Evolutionary conservation across 306 rosid genomes (phyloP).

Genomic region (Delonix regia): DNA sequence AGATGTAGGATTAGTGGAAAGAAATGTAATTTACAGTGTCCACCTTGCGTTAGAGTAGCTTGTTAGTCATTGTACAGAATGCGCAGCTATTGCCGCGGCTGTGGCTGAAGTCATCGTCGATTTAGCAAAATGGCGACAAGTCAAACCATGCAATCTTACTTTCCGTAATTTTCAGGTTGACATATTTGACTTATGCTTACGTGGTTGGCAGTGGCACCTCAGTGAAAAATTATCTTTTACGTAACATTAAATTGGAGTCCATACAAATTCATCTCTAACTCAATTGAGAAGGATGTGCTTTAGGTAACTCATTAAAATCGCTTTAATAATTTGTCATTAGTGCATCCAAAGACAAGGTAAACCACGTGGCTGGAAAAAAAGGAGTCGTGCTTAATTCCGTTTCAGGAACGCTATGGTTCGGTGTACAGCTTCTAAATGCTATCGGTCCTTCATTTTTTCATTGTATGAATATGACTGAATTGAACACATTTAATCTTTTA

Average conservation of each 20-base stretch:
- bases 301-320: no score
- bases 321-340: no score
- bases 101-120: not conserved
- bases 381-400: no score
- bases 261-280: no score
- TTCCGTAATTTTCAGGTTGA: not conserved
- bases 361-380: not conserved
- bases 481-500: not conserved
- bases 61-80: slow-evolving; percentile 16
- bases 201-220: not conserved
- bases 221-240: not conserved
- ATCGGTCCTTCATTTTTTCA: not conserved
- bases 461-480: not conserved
- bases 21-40: not conserved
- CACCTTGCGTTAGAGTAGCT: not conserved
- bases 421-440: no score
- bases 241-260: no score
- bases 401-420: no score
- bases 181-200: not conserved
- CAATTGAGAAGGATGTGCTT: no score
- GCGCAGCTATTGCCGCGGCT: not conserved
- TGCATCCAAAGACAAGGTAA: no score
- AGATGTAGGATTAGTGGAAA: not conserved
- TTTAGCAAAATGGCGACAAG: not conserved
- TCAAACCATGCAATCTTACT: not conserved